Conservation (phyloP, 352 stramenopile genomes). For the Phytophthora capsici region DNA sequence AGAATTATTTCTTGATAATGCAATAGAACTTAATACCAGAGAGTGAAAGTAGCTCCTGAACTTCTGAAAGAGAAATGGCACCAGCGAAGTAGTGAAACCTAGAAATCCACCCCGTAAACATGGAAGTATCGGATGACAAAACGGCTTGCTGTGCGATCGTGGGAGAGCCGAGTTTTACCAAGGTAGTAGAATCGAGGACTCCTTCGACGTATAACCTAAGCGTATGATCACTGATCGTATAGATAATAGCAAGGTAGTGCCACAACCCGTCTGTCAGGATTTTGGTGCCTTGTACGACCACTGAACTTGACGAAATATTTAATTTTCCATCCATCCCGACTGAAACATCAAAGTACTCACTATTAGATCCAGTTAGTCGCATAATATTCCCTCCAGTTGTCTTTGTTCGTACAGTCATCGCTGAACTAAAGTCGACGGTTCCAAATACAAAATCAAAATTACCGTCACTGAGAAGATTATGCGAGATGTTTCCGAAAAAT, state of each 20-base stretch:
- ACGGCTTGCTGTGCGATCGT: conserved; percentile 25
- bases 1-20: not conserved
- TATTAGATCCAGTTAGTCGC: not conserved
- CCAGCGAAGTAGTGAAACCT: conserved; percentile 53
- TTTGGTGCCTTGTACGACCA: not conserved
- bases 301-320: not conserved
- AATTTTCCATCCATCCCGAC: conserved; percentile 19
- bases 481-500: conserved; percentile 30
- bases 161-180: not conserved
- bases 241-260: conserved; percentile 33
- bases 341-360: conserved; percentile 24
- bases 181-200: not conserved
- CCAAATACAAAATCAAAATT: conserved; percentile 46
- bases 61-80: conserved; percentile 41
- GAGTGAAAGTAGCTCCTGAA: conserved; percentile 44
- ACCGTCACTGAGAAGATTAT: conserved; percentile 6
- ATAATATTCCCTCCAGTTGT: conserved; percentile 19
- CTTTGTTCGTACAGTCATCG: conserved; percentile 35
- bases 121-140: conserved; percentile 24
- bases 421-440: conserved; percentile 51
- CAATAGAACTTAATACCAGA: conserved; percentile 38
- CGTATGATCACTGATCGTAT: conserved; percentile 11
- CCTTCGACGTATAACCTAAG: conserved; percentile 30
- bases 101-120: conserved; percentile 54
- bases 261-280: conserved; percentile 20